Percentiles rank a stretch among this genome's conserved stretches.
These are phyloP conservation scores for Mycena metata DNA, from an alignment of 768 basidiomycete species.

Conservation along the genomic window DNA sequence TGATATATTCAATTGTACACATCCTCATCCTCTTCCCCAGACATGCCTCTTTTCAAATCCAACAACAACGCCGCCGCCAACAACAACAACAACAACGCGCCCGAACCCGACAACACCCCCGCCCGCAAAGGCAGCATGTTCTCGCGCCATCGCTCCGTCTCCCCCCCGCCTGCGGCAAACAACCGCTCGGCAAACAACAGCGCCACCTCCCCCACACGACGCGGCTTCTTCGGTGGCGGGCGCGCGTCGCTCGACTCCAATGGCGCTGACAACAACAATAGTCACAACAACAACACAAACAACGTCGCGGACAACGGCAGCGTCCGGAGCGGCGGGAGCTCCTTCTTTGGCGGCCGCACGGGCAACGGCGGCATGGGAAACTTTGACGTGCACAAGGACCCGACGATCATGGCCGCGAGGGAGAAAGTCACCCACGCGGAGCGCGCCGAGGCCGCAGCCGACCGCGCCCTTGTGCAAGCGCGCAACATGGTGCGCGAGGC, in stretches of 20 bases:
- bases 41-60: slow-evolving; percentile 47
- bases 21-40: neutral
- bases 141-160: slow-evolving; percentile 39
- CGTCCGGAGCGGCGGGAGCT: slow-evolving; percentile 22
- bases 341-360: slow-evolving; percentile 36
- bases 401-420: slow-evolving; percentile 53
- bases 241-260: slow-evolving; percentile 38
- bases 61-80: slow-evolving; percentile 17
- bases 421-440: slow-evolving; percentile 56
- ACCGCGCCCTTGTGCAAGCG: slow-evolving; percentile 51
- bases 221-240: slow-evolving; percentile 39
- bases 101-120: slow-evolving; percentile 25
- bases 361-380: slow-evolving; percentile 16
- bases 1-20: neutral
- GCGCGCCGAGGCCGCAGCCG: slow-evolving; percentile 52
- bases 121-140: slow-evolving; percentile 41
- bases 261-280: neutral
- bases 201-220: slow-evolving; percentile 9
- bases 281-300: neutral
- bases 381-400: slow-evolving; percentile 47
- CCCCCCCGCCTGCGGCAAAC: slow-evolving; percentile 23
- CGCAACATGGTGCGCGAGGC: slow-evolving; percentile 52
- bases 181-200: slow-evolving; percentile 20
- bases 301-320: slow-evolving; percentile 25
- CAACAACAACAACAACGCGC: slow-evolving; percentile 17